These are phyloP conservation scores for Zymoseptoria pseudotritici DNA, from an alignment of 2,329 filamentous ascomycete genomes.

Conservation along the genomic window DNA sequence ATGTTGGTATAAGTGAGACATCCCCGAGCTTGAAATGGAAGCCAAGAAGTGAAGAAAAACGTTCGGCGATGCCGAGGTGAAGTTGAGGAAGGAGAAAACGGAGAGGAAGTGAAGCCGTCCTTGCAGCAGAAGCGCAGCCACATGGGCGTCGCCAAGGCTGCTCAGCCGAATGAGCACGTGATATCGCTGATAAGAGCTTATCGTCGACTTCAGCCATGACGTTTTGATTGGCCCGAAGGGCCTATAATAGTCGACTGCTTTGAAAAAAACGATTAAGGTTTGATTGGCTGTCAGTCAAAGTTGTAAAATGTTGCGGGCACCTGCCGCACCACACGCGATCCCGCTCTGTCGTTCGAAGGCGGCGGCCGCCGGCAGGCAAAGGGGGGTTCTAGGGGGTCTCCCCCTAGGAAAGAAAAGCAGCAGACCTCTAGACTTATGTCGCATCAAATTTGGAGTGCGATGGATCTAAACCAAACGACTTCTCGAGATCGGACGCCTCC, in stretches of 20 bases:
- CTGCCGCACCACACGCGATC: too few relatives aligned
- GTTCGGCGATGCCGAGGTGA: background rate
- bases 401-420: too few relatives aligned
- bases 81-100: background rate
- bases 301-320: too few relatives aligned
- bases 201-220: background rate
- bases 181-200: background rate
- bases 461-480: background rate
- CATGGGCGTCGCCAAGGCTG: background rate
- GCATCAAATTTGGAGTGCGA: background rate
- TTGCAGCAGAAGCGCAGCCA: background rate
- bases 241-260: too few relatives aligned
- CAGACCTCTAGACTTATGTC: too few relatives aligned
- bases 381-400: too few relatives aligned
- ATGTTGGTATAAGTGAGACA: background rate
- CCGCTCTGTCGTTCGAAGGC: too few relatives aligned
- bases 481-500: background rate
- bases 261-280: too few relatives aligned
- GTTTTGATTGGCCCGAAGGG: too few relatives aligned
- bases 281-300: too few relatives aligned
- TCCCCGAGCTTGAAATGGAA: background rate
- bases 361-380: too few relatives aligned
- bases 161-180: too few relatives aligned
- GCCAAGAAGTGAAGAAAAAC: background rate
- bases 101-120: background rate